Percentiles rank a stretch among this genome's conserved stretches.
phyloP scores from a whole-genome alignment of 1,284 basidiomycete genomes.

The Trichosporon inkin region DNA sequence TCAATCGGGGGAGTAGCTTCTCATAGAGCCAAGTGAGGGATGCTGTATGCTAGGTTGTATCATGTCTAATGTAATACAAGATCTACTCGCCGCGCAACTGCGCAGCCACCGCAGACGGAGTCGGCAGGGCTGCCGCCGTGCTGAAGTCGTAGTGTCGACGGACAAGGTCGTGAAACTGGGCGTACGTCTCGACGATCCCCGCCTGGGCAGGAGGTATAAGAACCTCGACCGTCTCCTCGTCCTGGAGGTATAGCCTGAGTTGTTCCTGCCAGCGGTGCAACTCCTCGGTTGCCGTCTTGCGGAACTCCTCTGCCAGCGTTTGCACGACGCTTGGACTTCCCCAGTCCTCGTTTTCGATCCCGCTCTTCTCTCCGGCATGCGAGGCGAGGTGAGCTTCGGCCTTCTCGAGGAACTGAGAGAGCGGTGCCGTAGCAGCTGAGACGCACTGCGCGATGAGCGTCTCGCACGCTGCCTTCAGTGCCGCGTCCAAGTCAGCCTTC shows the following conservation, averaged over 20 bases:
- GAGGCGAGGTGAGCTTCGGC: slow-evolving; percentile 48
- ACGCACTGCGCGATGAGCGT: slow-evolving; percentile 67
- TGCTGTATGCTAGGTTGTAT: background rate
- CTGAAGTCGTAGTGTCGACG: slow-evolving; percentile 52
- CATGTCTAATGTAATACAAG: background rate
- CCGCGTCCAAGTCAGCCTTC: slow-evolving; percentile 71
- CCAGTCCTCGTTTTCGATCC: slow-evolving; percentile 55
- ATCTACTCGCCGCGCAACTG: slow-evolving; percentile 15
- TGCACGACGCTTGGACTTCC: slow-evolving; percentile 52
- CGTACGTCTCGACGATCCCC: slow-evolving; percentile 68
- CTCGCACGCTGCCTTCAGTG: slow-evolving; percentile 76
- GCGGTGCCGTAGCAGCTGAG: slow-evolving; percentile 53
- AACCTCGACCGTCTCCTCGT: slow-evolving; percentile 69
- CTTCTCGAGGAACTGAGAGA: slow-evolving; percentile 61
- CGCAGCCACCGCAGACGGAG: slow-evolving; percentile 41
- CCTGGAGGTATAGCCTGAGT: slow-evolving; percentile 70
- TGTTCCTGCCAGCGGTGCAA: slow-evolving; percentile 58
- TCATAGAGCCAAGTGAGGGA: background rate
- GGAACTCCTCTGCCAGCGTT: slow-evolving; percentile 58
- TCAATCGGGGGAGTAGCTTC: no score
- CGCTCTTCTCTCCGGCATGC: slow-evolving; percentile 31
- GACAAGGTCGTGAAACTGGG: slow-evolving; percentile 59
- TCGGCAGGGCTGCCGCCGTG: slow-evolving; percentile 46
- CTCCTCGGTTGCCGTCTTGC: slow-evolving; percentile 53
- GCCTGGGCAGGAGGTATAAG: slow-evolving; percentile 68